These are phyloP conservation scores for Triadica sebifera DNA, from an alignment of 345 rosid species.

Conservation along the genomic window DNA sequence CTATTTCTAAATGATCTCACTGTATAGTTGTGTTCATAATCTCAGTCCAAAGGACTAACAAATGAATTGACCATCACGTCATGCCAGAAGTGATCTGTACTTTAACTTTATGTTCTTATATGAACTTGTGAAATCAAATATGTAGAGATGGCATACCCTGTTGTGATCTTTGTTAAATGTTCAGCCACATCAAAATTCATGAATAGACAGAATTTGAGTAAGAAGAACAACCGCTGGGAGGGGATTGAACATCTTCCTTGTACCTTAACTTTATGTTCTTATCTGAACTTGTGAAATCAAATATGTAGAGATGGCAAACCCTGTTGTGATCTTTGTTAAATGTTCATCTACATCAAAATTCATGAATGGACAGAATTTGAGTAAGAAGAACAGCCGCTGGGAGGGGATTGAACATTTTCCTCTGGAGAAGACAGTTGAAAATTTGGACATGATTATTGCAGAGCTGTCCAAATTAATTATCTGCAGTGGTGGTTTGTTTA, in stretches of 20 bases:
- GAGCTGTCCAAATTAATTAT: background rate
- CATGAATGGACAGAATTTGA: background rate
- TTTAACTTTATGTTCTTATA: constrained; percentile 8
- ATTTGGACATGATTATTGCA: background rate
- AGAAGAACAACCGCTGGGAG: background rate
- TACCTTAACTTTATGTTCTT: constrained; percentile 9
- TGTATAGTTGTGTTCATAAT: constrained; percentile 12
- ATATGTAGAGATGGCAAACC: background rate
- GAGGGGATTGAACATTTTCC: background rate
- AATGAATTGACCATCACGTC: background rate
- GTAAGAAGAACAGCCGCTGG: background rate
- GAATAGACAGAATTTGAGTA: background rate
- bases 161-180: background rate
- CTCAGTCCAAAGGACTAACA: constrained; percentile 6
- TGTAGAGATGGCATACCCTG: background rate
- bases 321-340: background rate
- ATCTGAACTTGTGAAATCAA: background rate
- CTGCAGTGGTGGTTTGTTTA: background rate
- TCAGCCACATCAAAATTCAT: background rate
- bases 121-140: background rate
- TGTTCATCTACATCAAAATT: background rate
- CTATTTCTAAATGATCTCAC: constrained; percentile 46
- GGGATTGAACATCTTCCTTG: background rate
- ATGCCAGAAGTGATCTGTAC: constrained; percentile 6
- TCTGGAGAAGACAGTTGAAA: background rate